These are phyloP conservation scores for Echium plantagineum DNA, from an alignment of 257 asterid species.

Conservation along the genomic window DNA sequence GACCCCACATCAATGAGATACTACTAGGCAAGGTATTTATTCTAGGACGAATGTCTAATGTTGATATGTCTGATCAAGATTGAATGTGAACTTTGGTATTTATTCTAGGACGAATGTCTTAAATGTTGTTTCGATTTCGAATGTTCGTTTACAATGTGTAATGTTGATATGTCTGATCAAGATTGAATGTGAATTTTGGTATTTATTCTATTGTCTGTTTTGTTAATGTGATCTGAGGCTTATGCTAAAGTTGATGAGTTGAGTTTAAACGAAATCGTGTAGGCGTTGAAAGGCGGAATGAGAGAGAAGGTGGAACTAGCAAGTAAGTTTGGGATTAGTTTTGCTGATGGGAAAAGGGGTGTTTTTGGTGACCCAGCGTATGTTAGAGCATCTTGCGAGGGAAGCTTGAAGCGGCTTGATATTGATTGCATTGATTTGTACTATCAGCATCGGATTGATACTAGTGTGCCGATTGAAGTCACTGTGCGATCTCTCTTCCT, in stretches of 20 bases:
- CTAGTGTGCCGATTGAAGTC: constrained; percentile 6
- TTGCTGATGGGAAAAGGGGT: background rate
- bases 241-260: too few species aligned
- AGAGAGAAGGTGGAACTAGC: background rate
- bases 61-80: too few species aligned
- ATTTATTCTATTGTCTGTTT: too few species aligned
- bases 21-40: constrained; percentile 9
- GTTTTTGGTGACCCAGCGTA: background rate
- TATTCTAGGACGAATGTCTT: too few species aligned
- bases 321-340: background rate
- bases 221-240: too few species aligned
- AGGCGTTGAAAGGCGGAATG: background rate
- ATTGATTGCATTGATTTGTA: constrained; percentile 1
- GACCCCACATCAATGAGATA: constrained; percentile 3
- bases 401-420: background rate
- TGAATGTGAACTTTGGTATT: too few species aligned
- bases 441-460: constrained; percentile 5
- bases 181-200: too few species aligned
- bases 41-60: too few species aligned
- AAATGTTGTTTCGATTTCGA: too few species aligned
- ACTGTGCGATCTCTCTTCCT: background rate
- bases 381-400: background rate
- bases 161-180: too few species aligned
- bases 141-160: too few species aligned
- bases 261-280: background rate